Evolutionary conservation across 148 eudicot genomes (phyloP).

Genomic region (Vaccinium corymbosum): DNA sequence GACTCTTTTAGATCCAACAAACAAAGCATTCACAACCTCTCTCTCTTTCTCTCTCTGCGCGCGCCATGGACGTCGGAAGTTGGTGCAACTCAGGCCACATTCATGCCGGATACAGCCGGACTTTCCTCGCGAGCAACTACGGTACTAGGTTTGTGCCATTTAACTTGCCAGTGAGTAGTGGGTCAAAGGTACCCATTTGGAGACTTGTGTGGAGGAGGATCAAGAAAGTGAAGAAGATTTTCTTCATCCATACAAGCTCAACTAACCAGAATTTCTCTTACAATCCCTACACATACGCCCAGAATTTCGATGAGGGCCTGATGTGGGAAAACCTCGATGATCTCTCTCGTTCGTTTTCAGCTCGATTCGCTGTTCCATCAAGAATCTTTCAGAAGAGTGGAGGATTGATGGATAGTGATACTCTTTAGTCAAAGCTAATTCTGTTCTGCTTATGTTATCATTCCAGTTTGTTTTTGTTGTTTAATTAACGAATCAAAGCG

Average conservation of each 20-base stretch:
- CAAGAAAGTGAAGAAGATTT: slow-evolving; percentile 42
- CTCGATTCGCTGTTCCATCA: slow-evolving; percentile 53
- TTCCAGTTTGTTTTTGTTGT: not conserved
- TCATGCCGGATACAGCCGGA: slow-evolving; percentile 21
- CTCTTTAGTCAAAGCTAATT: not conserved
- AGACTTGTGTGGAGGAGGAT: slow-evolving; percentile 48
- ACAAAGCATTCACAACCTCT: not conserved
- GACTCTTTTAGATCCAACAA: not conserved
- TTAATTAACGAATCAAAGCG: not conserved
- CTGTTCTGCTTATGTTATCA: not conserved
- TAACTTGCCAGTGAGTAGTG: not conserved
- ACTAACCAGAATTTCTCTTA: slow-evolving; percentile 34
- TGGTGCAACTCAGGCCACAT: slow-evolving; percentile 24
- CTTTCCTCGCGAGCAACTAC: slow-evolving; percentile 14
- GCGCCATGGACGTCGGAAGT: slow-evolving; percentile 28
- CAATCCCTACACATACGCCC: slow-evolving; percentile 44
- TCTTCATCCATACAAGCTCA: slow-evolving; percentile 14
- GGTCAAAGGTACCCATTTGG: slow-evolving; percentile 36
- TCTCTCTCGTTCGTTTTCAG: slow-evolving; percentile 53
- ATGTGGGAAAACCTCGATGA: slow-evolving; percentile 36
- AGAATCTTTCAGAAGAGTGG: slow-evolving; percentile 22
- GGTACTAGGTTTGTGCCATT: slow-evolving; percentile 13
- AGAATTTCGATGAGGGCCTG: slow-evolving; percentile 49
- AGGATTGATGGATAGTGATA: not conserved
- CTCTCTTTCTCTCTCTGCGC: not conserved